Evolutionary conservation across 352 stramenopile species (phyloP), one percentile per base, ranked within the genome.

Genomic region (Globisporangium emineosum): DNA sequence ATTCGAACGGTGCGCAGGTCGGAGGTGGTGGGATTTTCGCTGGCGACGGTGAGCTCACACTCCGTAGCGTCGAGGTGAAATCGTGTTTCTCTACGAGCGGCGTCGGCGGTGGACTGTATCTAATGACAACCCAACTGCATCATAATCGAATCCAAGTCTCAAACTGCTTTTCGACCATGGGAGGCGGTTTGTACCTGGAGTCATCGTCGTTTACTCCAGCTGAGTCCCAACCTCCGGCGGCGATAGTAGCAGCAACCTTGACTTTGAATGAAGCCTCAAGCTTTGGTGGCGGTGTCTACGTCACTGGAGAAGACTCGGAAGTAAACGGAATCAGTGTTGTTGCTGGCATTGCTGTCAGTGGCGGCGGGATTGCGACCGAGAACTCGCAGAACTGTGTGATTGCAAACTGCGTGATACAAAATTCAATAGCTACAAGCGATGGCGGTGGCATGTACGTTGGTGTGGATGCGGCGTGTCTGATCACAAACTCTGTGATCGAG

Each of bases 101-200:
- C 21, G 9, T 71, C 0, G 75, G 75, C 2, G 76, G 76, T 12
- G 76, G 73, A 1, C 32, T 77, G 23, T 70, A 59, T n/a, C 35
- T 79, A n/a, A 45, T 29, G 3, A 62, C 66, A 10, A 59, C 64
- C 7, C 40, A 12, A 5, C 60, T 74, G 2, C 52, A 57, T 1
- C 69, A 79, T 45, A 55, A 71, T 10, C 51, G 53, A 13, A 45
- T 79, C 7, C 60, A 15, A 1, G 23, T 83, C 37, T 43, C 59
- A 5, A 53, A 29, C 8, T 83, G 76, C 37, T 55, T 29, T 17
- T 43, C 76, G 0, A 17, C 58, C 1, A 57, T 55, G 25, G 76
- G 76, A 15, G 76, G 73, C 32, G 76, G 73, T 9, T 12, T 79
- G 15, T 84, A 82, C 35, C 42, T 67, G 7, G 66, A 77, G 6